Conservation (phyloP, 805 yeast species). For the Pichia exigua region DNA sequence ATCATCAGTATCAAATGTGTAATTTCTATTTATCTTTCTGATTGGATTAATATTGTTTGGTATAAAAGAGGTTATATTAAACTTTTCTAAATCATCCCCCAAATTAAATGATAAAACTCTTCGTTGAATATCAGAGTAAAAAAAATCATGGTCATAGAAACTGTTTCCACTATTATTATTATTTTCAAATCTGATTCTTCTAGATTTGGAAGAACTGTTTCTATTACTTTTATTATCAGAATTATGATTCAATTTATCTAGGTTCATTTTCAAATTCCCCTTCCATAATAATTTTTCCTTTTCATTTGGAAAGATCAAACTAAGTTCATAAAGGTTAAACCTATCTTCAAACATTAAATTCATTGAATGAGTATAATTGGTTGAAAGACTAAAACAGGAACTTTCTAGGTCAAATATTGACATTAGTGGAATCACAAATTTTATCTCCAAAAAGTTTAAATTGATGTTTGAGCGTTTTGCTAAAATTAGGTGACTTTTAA, state of each 20-base stretch:
- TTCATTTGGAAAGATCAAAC: constrained; percentile 27
- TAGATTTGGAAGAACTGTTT: neutral
- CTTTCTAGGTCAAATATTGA: constrained; percentile 16
- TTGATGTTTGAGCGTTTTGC: constrained; percentile 21
- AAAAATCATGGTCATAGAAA: constrained; percentile 17
- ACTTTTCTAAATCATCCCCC: constrained; percentile 7
- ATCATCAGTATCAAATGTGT: neutral
- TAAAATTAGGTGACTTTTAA: constrained; percentile 44
- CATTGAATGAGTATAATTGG: constrained; percentile 28
- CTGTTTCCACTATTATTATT: constrained; percentile 20
- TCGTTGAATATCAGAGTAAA: constrained; percentile 18
- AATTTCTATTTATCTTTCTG: neutral
- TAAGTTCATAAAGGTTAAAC: constrained; percentile 36
- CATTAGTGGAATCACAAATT: constrained; percentile 42
- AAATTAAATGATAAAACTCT: constrained; percentile 8
- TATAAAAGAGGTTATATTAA: constrained; percentile 4
- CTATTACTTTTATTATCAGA: neutral
- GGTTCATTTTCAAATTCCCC: constrained; percentile 17
- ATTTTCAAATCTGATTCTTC: neutral
- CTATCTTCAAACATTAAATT: constrained; percentile 42
- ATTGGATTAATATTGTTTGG: constrained; percentile 2
- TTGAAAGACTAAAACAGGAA: constrained; percentile 13
- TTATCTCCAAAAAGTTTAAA: constrained; percentile 25
- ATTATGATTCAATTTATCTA: constrained; percentile 18
- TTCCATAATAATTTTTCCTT: constrained; percentile 38